These are phyloP conservation scores for Rhizopus arrhizus DNA, from an alignment of 371 early-diverging fungal species.

Conservation along the genomic window DNA sequence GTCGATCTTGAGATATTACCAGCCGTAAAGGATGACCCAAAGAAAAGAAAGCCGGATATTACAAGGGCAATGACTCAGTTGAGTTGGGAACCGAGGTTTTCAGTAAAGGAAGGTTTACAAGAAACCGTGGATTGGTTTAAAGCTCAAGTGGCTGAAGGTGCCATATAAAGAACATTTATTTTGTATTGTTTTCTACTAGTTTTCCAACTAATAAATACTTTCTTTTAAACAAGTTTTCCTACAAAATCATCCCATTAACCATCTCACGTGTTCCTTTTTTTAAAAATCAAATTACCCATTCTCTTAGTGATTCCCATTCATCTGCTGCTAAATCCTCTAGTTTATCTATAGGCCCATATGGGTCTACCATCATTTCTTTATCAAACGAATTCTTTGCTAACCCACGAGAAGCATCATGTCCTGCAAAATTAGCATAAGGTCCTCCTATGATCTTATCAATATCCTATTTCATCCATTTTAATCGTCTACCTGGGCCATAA, in stretches of 20 bases:
- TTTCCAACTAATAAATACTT: constrained; percentile 31
- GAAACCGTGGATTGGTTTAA: constrained; percentile 86
- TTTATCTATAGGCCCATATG: constrained; percentile 78
- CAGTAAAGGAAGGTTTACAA: constrained; percentile 76
- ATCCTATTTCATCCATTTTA: not conserved
- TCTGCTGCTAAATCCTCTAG: constrained; percentile 76
- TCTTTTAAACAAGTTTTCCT: constrained; percentile 20
- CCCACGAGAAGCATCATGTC: constrained; percentile 82
- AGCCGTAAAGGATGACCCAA: constrained; percentile 80
- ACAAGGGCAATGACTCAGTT: constrained; percentile 65
- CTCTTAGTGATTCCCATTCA: constrained; percentile 73
- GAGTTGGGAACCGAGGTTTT: constrained; percentile 79
- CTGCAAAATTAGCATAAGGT: constrained; percentile 91
- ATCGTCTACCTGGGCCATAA: constrained; percentile 83
- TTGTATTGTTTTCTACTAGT: constrained; percentile 21
- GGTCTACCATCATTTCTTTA: constrained; percentile 68
- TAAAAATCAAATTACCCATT: constrained; percentile 51
- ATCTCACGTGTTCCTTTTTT: not conserved
- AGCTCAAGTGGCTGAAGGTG: constrained; percentile 43
- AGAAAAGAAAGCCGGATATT: constrained; percentile 81
- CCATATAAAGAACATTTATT: constrained; percentile 23
- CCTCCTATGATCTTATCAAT: constrained; percentile 56
- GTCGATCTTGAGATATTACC: constrained; percentile 72
- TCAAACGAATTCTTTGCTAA: constrained; percentile 92
- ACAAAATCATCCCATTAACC: not conserved